A percentile compares a stretch with the other conserved stretches of the same genome.
These are phyloP conservation scores for Geranium rotundifolium DNA, from an alignment of 345 rosid species.

Conservation along the genomic window DNA sequence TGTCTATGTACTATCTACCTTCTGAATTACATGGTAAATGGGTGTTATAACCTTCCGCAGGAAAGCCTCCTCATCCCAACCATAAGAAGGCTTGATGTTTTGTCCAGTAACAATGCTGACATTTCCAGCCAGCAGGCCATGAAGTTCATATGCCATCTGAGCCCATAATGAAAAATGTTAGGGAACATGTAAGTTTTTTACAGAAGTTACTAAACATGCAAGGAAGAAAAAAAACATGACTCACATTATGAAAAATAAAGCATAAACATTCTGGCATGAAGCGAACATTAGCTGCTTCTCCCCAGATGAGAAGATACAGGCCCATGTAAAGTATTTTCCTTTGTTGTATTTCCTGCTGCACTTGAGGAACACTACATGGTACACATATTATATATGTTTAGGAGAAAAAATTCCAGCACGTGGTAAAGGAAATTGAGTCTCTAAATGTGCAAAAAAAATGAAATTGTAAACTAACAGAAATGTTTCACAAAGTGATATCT, in stretches of 20 bases:
- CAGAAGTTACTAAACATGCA: slow-evolving; percentile 1
- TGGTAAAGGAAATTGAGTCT: background rate
- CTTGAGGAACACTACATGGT: slow-evolving; percentile 72
- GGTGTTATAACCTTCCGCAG: slow-evolving; percentile 88
- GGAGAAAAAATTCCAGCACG: background rate
- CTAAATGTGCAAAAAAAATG: background rate
- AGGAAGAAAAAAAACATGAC: background rate
- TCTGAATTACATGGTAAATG: slow-evolving; percentile 61
- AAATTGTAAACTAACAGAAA: background rate
- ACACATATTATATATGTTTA: background rate
- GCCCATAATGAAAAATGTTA: slow-evolving; percentile 9
- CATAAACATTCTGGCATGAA: slow-evolving; percentile 93
- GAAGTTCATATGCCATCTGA: slow-evolving; percentile 99
- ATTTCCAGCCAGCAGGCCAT: slow-evolving; percentile 92
- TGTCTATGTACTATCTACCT: slow-evolving; percentile 32
- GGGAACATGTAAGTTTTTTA: background rate
- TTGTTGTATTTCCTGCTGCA: slow-evolving; percentile 79
- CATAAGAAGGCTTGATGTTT: slow-evolving; percentile 95
- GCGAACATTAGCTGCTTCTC: slow-evolving; percentile 93
- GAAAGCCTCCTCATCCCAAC: slow-evolving; percentile 94
- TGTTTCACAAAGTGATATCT: slow-evolving; percentile 3
- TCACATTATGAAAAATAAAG: slow-evolving; percentile 90
- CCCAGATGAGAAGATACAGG: slow-evolving; percentile 91
- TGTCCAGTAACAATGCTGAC: slow-evolving; percentile 97
- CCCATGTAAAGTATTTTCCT: slow-evolving; percentile 91